Conservation (phyloP, 2,329 filamentous ascomycete genomes). For the Nectriaceae sp. region DNA sequence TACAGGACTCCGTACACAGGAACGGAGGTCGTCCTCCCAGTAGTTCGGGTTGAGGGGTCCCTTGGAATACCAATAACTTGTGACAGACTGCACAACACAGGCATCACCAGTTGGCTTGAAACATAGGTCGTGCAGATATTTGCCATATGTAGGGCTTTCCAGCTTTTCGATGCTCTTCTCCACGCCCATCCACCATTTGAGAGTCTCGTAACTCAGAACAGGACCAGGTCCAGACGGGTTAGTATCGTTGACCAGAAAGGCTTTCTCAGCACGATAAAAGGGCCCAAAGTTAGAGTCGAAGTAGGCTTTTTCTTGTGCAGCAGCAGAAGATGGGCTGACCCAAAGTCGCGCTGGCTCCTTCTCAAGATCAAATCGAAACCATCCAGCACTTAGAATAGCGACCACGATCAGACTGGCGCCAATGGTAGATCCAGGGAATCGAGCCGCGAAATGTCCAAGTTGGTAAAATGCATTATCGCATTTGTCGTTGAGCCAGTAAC, state of each 20-base stretch:
- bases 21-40: slow-evolving; percentile 73
- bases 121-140: slow-evolving; percentile 81
- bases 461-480: slow-evolving; percentile 79
- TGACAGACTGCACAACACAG: slow-evolving; percentile 92
- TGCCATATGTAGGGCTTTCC: slow-evolving; percentile 67
- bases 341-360: slow-evolving; percentile 87
- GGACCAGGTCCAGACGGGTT: slow-evolving; percentile 63
- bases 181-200: slow-evolving; percentile 92
- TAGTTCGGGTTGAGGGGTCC: slow-evolving; percentile 40
- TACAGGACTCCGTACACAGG: slow-evolving; percentile 79
- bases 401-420: slow-evolving; percentile 73
- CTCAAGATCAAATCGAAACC: slow-evolving; percentile 87
- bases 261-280: slow-evolving; percentile 92
- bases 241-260: slow-evolving; percentile 90
- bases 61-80: slow-evolving; percentile 78
- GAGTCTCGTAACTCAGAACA: slow-evolving; percentile 84
- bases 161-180: slow-evolving; percentile 76
- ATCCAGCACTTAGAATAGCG: slow-evolving; percentile 78
- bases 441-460: slow-evolving; percentile 77
- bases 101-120: slow-evolving; percentile 89
- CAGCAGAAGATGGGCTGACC: slow-evolving; percentile 92
- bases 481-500: slow-evolving; percentile 81
- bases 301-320: slow-evolving; percentile 89
- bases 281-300: slow-evolving; percentile 93
- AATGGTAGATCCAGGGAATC: slow-evolving; percentile 85